phyloP scores from a whole-genome alignment of 1,139 yeast species.

The Diutina neorugosa region DNA sequence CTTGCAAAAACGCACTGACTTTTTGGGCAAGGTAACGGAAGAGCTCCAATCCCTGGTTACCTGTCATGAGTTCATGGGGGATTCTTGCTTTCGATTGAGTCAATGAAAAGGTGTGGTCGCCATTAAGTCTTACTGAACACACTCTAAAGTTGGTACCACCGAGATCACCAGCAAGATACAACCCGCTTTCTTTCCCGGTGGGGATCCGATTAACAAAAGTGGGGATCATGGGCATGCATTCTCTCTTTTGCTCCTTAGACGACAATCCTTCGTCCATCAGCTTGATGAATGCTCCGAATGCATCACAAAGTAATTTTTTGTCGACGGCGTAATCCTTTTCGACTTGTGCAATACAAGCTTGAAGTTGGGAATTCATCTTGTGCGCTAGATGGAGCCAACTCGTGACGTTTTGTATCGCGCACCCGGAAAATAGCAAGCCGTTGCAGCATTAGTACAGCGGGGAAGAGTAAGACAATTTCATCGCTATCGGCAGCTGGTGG shows the following conservation, averaged over 20 bases:
- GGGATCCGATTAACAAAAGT: constrained; percentile 75
- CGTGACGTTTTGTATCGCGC: background rate
- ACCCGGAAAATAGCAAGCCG: background rate
- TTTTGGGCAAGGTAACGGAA: constrained; percentile 66
- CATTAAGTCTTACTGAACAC: constrained; percentile 68
- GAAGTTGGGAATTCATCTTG: constrained; percentile 18
- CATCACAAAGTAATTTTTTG: constrained; percentile 37
- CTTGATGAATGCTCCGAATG: constrained; percentile 52
- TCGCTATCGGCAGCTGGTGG: background rate
- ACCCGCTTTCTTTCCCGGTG: constrained; percentile 68
- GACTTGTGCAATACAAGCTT: constrained; percentile 32
- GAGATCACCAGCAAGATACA: constrained; percentile 68
- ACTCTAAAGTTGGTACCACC: constrained; percentile 90
- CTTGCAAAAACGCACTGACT: constrained; percentile 46
- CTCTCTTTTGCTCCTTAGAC: constrained; percentile 23
- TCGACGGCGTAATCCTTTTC: constrained; percentile 43
- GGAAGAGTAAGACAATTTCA: background rate
- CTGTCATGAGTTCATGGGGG: constrained; percentile 57
- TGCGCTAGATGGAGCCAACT: background rate
- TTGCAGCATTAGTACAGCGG: background rate
- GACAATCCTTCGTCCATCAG: constrained; percentile 53
- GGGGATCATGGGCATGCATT: constrained; percentile 78
- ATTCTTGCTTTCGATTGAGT: constrained; percentile 64
- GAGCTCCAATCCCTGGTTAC: constrained; percentile 42
- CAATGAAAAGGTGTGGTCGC: constrained; percentile 66